Base-by-base conservation (phyloP, 1,284 basidiomycete species). In the Leccinum insigne region DNA sequence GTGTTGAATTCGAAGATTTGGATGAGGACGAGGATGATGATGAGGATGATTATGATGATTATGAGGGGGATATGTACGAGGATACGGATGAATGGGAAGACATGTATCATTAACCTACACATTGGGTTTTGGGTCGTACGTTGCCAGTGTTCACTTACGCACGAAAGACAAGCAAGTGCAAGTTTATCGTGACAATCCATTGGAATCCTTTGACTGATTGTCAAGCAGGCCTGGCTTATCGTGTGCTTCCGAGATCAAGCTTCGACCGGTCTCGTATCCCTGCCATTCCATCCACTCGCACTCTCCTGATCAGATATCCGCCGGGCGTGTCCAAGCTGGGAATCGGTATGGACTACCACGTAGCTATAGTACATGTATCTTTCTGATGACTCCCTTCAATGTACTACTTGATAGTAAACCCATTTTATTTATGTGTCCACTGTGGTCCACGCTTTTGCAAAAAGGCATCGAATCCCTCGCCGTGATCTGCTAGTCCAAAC, bases 401-500 rank as follows among this genome's bases (percentile, higher is more conserved):
- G 47, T 49, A 18, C 10, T 64, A 35, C 8, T 40, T 23, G 3
- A 29, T 56, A 38, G 26, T 18, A 11, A 13, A 57, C 4, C 14
- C 47, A 18, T 57, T 54, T 62, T 68, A 77, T 29, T 68, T 67
- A 60, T 76, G 73, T 38, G 49, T 42, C 73, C 77, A 78, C 40
- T 70, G 70, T 18, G 86, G 76, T 68, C 80, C 82, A 64, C 88
- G 80, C 81, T 90, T 90, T 75, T 88, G 85, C 21, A 85, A 81
- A 75, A 90, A 90, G 1, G 89, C 89, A 21, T 79, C 74, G 82
- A 89, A 89, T 23, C 83, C 85, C 74, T 89, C 87, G 73, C 85
- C 85, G 76, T 89, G 87, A 75, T 91, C 89, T 62, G 81, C 79
- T 65, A 90, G 87, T 18, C 86, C 85, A 72, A 91, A 90, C 32